Conservation (phyloP, 108 stramenopile species). For the Conticribra weissflogii region DNA sequence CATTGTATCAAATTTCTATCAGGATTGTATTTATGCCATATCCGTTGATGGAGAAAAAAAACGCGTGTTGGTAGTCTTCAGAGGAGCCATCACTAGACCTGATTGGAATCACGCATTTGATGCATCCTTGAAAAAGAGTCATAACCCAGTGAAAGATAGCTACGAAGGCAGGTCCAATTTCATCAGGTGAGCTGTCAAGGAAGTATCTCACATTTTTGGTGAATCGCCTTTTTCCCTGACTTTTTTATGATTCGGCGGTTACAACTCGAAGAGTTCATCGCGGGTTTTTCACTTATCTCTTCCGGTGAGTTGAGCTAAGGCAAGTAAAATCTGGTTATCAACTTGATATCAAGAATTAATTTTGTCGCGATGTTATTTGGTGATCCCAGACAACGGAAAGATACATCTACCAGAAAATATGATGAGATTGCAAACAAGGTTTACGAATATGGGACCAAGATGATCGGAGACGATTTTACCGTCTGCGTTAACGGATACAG, state of each 20-base stretch:
- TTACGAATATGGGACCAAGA: conserved; percentile 56
- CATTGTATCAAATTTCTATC: too few relatives aligned
- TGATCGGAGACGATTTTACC: conserved; percentile 59
- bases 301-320: conserved; percentile 32
- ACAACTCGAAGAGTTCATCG: conserved; percentile 56
- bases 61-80: conserved; percentile 66
- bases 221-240: too few relatives aligned
- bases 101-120: conserved; percentile 70
- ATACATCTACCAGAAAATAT: conserved; percentile 67
- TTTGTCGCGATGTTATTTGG: too few relatives aligned
- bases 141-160: conserved; percentile 65
- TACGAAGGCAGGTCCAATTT: conserved; percentile 41
- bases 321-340: too few relatives aligned
- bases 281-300: conserved; percentile 67
- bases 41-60: conserved; percentile 60
- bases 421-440: conserved; percentile 71
- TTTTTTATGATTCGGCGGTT: too few relatives aligned
- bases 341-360: too few relatives aligned
- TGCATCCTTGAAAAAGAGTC: conserved; percentile 31
- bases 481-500: conserved; percentile 64
- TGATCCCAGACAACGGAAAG: conserved; percentile 47
- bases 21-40: conserved; percentile 66
- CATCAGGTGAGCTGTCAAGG: conserved; percentile 5
- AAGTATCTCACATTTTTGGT: background rate
- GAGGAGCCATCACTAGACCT: conserved; percentile 67